These are phyloP conservation scores for Rhypophila decipiens DNA, from an alignment of 495 filamentous ascomycete genomes.

Conservation along the genomic window DNA sequence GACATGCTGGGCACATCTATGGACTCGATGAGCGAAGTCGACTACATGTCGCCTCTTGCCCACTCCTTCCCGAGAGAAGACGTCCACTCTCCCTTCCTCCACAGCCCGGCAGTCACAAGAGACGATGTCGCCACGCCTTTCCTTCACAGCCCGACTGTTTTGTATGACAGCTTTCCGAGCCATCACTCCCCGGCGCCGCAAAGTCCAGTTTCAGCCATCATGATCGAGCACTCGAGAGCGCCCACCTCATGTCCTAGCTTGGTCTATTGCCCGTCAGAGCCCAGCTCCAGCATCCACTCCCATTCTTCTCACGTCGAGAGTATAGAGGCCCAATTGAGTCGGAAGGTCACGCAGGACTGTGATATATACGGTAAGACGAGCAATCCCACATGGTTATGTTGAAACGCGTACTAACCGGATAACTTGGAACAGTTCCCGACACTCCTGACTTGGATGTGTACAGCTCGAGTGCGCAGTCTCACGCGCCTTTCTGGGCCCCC, in stretches of 20 bases:
- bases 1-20: constrained; percentile 42
- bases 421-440: constrained; percentile 20
- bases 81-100: constrained; percentile 38
- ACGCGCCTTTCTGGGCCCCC: constrained; percentile 35
- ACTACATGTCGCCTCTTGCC: constrained; percentile 48
- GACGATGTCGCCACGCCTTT: constrained; percentile 45
- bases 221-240: constrained; percentile 43
- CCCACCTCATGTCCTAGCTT: constrained; percentile 48
- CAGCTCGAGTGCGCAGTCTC: constrained; percentile 38
- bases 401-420: constrained; percentile 6
- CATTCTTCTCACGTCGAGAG: constrained; percentile 34
- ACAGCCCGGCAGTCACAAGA: constrained; percentile 43
- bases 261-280: constrained; percentile 42
- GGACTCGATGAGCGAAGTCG: constrained; percentile 48
- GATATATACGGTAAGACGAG: constrained; percentile 37
- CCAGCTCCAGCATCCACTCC: constrained; percentile 40
- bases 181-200: constrained; percentile 42
- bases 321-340: constrained; percentile 38
- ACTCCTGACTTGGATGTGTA: constrained; percentile 42
- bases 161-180: constrained; percentile 44
- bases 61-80: constrained; percentile 48
- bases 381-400: constrained; percentile 3
- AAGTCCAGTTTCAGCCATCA: constrained; percentile 45
- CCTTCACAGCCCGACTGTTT: constrained; percentile 44
- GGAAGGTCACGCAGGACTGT: constrained; percentile 39